These are phyloP conservation scores for Leucaena leucocephala DNA, from an alignment of 306 rosid genomes.

Conservation along the genomic window DNA sequence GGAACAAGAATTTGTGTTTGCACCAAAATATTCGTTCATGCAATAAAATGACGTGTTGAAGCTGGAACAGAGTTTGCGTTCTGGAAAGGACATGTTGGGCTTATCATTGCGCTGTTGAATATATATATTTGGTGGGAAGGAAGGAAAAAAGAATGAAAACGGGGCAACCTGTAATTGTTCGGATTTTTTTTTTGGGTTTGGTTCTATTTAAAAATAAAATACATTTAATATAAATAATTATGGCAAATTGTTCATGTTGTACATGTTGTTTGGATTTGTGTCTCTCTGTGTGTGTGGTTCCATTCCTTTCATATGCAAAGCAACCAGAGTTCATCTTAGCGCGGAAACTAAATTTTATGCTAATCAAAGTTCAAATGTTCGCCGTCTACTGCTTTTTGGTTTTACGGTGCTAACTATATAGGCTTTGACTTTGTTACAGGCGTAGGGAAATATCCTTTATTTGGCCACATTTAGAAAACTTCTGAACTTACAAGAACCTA, in stretches of 20 bases:
- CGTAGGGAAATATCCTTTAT: not conserved
- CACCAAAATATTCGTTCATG: not conserved
- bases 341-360: not conserved
- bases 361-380: not conserved
- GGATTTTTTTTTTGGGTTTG: too few relatives aligned
- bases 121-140: not conserved
- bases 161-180: not conserved
- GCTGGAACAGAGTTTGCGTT: not conserved
- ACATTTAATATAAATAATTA: not conserved
- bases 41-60: slow-evolving; percentile 33
- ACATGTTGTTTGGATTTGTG: too few relatives aligned
- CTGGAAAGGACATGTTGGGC: not conserved
- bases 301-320: not conserved
- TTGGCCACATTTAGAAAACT: not conserved
- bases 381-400: not conserved
- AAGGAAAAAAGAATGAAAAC: not conserved
- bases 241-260: not conserved
- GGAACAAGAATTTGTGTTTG: slow-evolving; percentile 20
- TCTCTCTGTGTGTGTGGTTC: too few relatives aligned
- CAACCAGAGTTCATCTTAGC: not conserved
- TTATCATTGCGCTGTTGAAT: not conserved
- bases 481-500: not conserved
- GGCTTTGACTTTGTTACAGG: not conserved
- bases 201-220: not conserved
- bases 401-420: too few relatives aligned